Percentiles rank a stretch among this genome's conserved stretches.
Evolutionary conservation across 371 early-diverging fungal genomes (phyloP).

Genomic region (Lichtheimia ramosa): DNA sequence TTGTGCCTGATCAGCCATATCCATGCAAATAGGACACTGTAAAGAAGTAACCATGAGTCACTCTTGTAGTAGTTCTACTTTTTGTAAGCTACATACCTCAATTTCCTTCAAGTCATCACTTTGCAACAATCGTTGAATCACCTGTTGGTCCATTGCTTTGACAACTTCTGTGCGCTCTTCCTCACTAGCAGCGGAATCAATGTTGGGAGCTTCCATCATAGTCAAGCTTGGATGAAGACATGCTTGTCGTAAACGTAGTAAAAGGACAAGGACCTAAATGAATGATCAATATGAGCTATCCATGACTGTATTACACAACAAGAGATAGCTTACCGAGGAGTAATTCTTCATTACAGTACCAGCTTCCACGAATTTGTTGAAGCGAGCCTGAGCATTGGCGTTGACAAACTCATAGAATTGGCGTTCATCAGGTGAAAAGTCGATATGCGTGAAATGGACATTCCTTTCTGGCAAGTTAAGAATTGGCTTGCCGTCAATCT

Average conservation of each 20-base stretch:
- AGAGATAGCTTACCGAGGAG: constrained; percentile 38
- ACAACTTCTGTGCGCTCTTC: constrained; percentile 14
- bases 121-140: constrained; percentile 25
- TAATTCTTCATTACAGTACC: constrained; percentile 63
- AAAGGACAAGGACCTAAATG: constrained; percentile 28
- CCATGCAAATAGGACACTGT: constrained; percentile 53
- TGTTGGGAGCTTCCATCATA: constrained; percentile 7
- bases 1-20: constrained; percentile 33
- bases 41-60: not conserved
- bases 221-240: constrained; percentile 44
- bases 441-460: constrained; percentile 53
- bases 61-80: too few species aligned
- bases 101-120: constrained; percentile 14
- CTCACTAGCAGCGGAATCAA: constrained; percentile 1
- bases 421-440: constrained; percentile 60
- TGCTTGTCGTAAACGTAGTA: constrained; percentile 40
- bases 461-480: constrained; percentile 60
- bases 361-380: constrained; percentile 47
- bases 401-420: constrained; percentile 63
- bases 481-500: constrained; percentile 69
- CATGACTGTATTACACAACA: too few species aligned
- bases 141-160: constrained; percentile 13
- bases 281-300: too few species aligned
- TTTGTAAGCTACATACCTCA: constrained; percentile 15
- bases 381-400: constrained; percentile 43